Conservation (phyloP, 2,329 filamentous ascomycete genomes). For the Penicillium sp. region DNA sequence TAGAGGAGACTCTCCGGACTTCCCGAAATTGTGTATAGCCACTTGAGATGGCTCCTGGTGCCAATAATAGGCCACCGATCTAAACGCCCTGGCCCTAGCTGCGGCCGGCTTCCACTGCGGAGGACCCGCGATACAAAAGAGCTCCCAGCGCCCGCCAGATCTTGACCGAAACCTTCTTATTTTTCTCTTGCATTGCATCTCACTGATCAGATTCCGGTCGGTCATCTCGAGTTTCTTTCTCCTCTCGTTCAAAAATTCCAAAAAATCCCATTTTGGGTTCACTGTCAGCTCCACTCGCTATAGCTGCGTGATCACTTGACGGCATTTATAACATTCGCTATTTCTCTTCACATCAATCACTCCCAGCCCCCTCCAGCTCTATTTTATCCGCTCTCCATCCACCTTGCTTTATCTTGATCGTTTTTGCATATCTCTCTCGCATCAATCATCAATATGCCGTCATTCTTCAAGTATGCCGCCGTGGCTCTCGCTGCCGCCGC, state of each 20-base stretch:
- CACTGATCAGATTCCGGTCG: too few relatives aligned
- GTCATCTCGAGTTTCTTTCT: too few relatives aligned
- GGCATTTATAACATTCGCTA: slow-evolving; percentile 1
- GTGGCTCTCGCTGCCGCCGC: slow-evolving; percentile 28
- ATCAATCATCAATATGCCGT: slow-evolving; percentile 21
- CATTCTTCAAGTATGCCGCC: slow-evolving; percentile 26
- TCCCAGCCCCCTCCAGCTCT: background rate
- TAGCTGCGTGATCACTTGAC: slow-evolving; percentile 1
- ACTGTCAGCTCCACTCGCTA: slow-evolving; percentile 13
- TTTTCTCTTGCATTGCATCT: too few relatives aligned
- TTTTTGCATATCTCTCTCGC: background rate
- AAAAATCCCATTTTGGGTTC: background rate
- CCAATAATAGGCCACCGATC: background rate
- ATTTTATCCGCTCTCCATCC: background rate
- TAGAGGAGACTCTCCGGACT: background rate
- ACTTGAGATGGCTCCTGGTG: background rate
- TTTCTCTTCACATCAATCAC: background rate
- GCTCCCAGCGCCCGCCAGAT: slow-evolving; percentile 3
- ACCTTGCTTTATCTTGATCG: background rate
- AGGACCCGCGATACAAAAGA: background rate
- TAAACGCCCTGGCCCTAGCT: background rate
- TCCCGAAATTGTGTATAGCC: background rate
- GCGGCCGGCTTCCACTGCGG: background rate
- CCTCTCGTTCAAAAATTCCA: background rate
- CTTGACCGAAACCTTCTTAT: background rate